Base-by-base conservation (phyloP, 2,329 filamentous ascomycete genomes). In the Aschersonia sp. region DNA sequence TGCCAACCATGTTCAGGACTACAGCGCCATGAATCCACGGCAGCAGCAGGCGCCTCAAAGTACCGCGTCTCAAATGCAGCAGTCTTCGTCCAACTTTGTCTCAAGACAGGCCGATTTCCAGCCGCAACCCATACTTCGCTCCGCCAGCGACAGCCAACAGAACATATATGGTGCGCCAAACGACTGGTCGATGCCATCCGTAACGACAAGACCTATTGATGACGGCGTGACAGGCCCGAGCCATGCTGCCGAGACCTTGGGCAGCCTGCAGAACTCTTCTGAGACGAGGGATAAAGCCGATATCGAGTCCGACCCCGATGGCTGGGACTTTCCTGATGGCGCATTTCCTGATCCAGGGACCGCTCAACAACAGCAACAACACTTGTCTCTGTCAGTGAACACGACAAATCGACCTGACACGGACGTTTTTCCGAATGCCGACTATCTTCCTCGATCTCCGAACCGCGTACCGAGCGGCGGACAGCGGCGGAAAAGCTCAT, bases 301-400 rank as follows among this genome's bases (percentile, higher is more conserved):
- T 30, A 57, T 59, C 1, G 58, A 63, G 5, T 67, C 72, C 4
- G 80, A 85, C 50, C 60, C 74, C 1, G 89, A 95, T 58, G 86
- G 78, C 6, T 98, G 92, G 92, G 89, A 94, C 58, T 98, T 98
- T 55, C 87, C 91, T 47, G 89, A 96, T 50, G 74, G 80, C 6
- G 70, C 74, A n/a, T 78, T 80, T 47, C 67, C 77, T 0, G 83
- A 85, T 41, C 66, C 76, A 9, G 60, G 62, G 43, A 62, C 68
- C 31, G 56, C 62, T 4, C 7, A 7, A 7, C 2, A 7, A 7
- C 71, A 75, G 44, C 64, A 60, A 30, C 32, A 71, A 58, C 54
- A 82, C 20, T 20, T 20, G 20, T 20, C 20, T 20, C 20, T 20
- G 20, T 20, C 20, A 20, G 20, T 20, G 20, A 20, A 20, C 35